phyloP scores from a whole-genome alignment of 2,329 filamentous ascomycete genomes.

The Blumeria graminis region DNA sequence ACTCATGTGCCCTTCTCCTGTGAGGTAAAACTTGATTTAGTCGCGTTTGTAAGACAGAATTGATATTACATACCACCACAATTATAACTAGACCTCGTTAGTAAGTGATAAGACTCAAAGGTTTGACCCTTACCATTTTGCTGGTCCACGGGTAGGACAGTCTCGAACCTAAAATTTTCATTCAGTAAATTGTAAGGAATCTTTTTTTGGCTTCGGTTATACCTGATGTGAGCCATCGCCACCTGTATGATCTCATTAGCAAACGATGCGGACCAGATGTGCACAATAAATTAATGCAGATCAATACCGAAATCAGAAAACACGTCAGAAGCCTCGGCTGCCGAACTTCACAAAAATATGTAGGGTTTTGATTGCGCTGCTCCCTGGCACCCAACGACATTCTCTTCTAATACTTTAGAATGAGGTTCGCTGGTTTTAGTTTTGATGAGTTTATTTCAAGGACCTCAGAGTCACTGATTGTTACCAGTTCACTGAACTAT shows the following conservation, averaged over 20 bases:
- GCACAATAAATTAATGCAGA: not conserved
- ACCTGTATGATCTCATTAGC: conserved; percentile 22
- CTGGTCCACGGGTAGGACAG: conserved; percentile 62
- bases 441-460: too few species aligned
- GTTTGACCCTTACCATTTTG: conserved; percentile 41
- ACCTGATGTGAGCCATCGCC: conserved; percentile 54
- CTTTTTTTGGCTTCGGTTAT: conserved; percentile 15
- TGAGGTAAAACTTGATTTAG: conserved; percentile 13
- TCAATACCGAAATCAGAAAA: not conserved
- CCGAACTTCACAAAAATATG: not conserved
- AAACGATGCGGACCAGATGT: not conserved
- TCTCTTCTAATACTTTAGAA: not conserved
- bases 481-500: too few species aligned
- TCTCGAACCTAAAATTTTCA: conserved; percentile 41
- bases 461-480: too few species aligned
- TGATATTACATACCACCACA: conserved; percentile 38
- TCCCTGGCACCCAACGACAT: not conserved
- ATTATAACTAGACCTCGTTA: conserved; percentile 38
- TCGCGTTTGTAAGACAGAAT: conserved; percentile 4
- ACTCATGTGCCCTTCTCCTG: conserved; percentile 54
- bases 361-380: not conserved
- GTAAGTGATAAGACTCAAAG: conserved; percentile 1
- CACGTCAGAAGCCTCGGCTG: not conserved
- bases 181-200: conserved; percentile 7
- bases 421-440: too few species aligned